A percentile compares a stretch with the other conserved stretches of the same genome.
Conservation (phyloP, 2,329 filamentous ascomycete species). For the Fonsecaea pedrosoi region DNA sequence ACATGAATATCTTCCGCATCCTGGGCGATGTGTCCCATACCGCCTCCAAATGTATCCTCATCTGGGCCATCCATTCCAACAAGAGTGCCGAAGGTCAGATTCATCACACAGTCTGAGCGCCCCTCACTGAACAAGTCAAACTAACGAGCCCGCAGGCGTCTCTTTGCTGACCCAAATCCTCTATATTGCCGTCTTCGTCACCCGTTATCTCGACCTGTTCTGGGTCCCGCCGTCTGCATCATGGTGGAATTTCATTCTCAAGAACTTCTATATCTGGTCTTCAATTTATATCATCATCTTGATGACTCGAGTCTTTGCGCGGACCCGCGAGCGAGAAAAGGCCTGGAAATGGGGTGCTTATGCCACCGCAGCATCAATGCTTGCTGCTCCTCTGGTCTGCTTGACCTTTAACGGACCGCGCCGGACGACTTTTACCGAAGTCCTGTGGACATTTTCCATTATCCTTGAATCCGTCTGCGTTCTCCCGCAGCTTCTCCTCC, state of each 20-base stretch:
- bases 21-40: constrained; percentile 84
- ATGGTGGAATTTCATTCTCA: constrained; percentile 79
- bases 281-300: constrained; percentile 85
- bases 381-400: constrained; percentile 75
- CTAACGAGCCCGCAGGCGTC: constrained; percentile 64
- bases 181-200: constrained; percentile 83
- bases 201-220: constrained; percentile 87
- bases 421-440: constrained; percentile 55
- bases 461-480: constrained; percentile 91
- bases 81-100: constrained; percentile 77
- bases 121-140: neutral
- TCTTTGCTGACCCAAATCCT: constrained; percentile 88
- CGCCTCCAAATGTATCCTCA: constrained; percentile 85
- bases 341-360: constrained; percentile 88
- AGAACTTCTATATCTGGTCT: constrained; percentile 84
- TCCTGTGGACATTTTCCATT: constrained; percentile 85
- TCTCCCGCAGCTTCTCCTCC: constrained; percentile 86
- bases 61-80: constrained; percentile 88
- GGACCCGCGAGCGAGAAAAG: constrained; percentile 87
- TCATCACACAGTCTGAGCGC: neutral
- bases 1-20: constrained; percentile 71
- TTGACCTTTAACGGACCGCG: constrained; percentile 69
- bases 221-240: constrained; percentile 45
- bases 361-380: constrained; percentile 68
- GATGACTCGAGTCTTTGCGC: constrained; percentile 85